Evolutionary conservation across 2,329 filamentous ascomycete species (phyloP), one percentile per base, ranked within the genome.

Genomic region (Rugonectria rugulosa): DNA sequence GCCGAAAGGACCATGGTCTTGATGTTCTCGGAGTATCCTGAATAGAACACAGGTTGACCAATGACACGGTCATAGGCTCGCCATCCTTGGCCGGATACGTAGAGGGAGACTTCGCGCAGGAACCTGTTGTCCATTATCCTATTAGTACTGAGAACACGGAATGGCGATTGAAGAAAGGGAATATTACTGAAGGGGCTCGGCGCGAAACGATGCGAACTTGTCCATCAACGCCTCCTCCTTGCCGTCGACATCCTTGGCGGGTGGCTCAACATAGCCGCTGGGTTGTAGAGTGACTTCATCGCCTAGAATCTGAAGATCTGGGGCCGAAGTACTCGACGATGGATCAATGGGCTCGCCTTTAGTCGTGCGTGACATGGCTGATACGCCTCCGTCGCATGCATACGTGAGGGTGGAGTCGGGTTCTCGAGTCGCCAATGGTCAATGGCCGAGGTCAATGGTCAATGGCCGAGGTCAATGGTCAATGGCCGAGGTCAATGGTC

Each of bases 11-110:
- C 89, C 65, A 84, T 81, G 19, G 80, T 79, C 75, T 90, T 96
- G 85, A 99, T 97, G 56, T 92, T 87, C 61, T 97, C 94, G 23
- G 88, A 89, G 76, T 97, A 99, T 21, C 95, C 95, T 0, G 88
- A 77, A 73, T 97, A 99, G 78, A 94, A 98, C 61, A 97, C 88
- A 9, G 92, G 92, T 72, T 97, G 93, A 19, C 95, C 95, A 66
- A 98, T 88, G 60, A 93, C 84, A 59, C 89, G 80, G 70, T 98
- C 92, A 77, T 99, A 99, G 57, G 91, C 91, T 58, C 95, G 90
- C 95, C 95, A 99, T 72, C 93, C 94, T 45, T 90, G 89, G 50
- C 95, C 95, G 11, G 92, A 94, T 61, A 98, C 90, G 75, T 98
- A 93, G 27, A 97, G 82, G 41, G 91, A 95, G 27, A 99, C 89